Evolutionary conservation across 768 basidiomycete genomes (phyloP).

Genomic region (Pisolithus marmoratus): DNA sequence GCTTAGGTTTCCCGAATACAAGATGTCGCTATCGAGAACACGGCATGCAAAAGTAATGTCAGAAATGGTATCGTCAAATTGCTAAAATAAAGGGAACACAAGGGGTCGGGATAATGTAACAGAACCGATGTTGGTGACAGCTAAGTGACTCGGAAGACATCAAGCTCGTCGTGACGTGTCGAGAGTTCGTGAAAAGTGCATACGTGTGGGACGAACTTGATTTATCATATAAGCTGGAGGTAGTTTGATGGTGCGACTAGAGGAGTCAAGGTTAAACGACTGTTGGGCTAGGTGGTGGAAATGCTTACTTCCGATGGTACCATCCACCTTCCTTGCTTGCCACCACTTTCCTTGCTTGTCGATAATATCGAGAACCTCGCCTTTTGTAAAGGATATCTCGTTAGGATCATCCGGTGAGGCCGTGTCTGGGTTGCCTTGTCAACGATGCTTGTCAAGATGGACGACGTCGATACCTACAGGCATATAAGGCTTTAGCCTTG

Average conservation of each 20-base stretch:
- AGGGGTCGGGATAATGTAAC: conserved; percentile 27
- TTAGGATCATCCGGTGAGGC: conserved; percentile 95
- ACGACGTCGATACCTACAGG: conserved; percentile 51
- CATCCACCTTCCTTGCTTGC: conserved; percentile 80
- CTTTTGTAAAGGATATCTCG: conserved; percentile 91
- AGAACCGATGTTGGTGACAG: conserved; percentile 14
- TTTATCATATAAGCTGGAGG: conserved; percentile 64
- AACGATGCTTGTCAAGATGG: conserved; percentile 6
- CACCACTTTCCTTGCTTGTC: conserved; percentile 95
- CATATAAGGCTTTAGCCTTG: conserved; percentile 86
- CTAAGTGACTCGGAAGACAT: conserved; percentile 22
- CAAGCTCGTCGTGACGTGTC: conserved; percentile 24
- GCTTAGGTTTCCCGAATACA: neutral
- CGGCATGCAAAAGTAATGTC: conserved; percentile 13
- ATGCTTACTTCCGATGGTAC: conserved; percentile 67
- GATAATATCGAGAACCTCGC: conserved; percentile 86
- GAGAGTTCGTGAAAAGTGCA: conserved; percentile 20
- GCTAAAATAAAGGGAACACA: conserved; percentile 24
- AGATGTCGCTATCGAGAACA: conserved; percentile 6
- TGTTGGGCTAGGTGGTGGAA: neutral
- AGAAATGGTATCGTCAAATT: conserved; percentile 26
- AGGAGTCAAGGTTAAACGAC: conserved; percentile 9
- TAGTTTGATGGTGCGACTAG: conserved; percentile 84
- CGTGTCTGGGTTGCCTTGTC: conserved; percentile 52
- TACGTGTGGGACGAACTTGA: conserved; percentile 9